Conservation (phyloP, 768 basidiomycete species). For the Panaeolus cyanescens region DNA sequence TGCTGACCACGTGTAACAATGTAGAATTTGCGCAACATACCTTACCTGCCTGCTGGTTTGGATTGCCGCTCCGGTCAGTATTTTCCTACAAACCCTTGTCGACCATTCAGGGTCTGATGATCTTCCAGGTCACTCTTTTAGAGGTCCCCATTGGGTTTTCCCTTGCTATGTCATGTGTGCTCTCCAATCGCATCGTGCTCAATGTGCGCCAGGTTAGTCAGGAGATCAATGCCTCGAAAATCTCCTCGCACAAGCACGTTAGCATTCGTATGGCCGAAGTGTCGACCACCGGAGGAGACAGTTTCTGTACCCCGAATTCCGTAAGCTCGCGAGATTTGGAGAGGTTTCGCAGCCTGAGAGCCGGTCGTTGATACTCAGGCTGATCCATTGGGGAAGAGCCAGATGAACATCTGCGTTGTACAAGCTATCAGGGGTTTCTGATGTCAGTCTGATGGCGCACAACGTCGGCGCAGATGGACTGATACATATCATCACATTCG, state of each 20-base stretch:
- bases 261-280: neutral
- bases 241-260: neutral
- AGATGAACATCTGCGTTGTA: neutral
- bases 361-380: neutral
- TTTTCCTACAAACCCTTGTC: neutral
- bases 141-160: constrained; percentile 62
- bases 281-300: neutral
- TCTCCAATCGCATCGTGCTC: constrained; percentile 57
- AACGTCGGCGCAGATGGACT: neutral
- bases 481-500: neutral
- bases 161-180: constrained; percentile 57
- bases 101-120: neutral
- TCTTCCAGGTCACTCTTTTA: constrained; percentile 35
- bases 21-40: constrained; percentile 58
- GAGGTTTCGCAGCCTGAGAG: constrained; percentile 6
- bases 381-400: too few species aligned
- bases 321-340: constrained; percentile 1
- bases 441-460: neutral
- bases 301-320: neutral
- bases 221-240: constrained; percentile 17
- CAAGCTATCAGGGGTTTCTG: neutral
- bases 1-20: neutral
- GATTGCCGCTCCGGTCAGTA: constrained; percentile 35
- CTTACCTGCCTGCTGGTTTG: constrained; percentile 49
- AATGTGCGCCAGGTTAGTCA: constrained; percentile 50